Evolutionary conservation across 2,329 filamentous ascomycete genomes (phyloP).

Genomic region (Pestalotiopsis sp.): DNA sequence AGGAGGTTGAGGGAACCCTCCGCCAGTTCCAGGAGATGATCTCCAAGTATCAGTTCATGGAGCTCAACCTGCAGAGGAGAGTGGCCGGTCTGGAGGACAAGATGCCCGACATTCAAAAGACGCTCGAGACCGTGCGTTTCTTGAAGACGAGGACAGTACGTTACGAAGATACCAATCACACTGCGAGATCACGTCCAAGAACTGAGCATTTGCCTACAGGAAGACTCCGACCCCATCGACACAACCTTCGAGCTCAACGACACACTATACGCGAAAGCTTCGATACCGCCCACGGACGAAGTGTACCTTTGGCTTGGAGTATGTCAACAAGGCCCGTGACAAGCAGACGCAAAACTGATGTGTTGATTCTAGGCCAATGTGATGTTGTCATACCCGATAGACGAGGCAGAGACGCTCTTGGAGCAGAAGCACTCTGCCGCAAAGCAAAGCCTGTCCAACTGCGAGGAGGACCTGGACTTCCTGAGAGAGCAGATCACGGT

Average conservation of each 20-base stretch:
- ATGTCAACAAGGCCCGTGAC: constrained; percentile 32
- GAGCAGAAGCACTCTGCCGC: constrained; percentile 78
- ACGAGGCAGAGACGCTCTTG: constrained; percentile 81
- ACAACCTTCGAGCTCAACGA: constrained; percentile 97
- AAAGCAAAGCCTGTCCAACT: constrained; percentile 79
- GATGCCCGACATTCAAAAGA: constrained; percentile 96
- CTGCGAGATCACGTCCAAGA: not conserved
- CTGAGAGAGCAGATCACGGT: constrained; percentile 95
- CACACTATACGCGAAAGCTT: constrained; percentile 88
- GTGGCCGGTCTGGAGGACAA: constrained; percentile 85
- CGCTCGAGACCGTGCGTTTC: constrained; percentile 87
- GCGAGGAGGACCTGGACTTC: constrained; percentile 96
- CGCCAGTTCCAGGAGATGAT: constrained; percentile 93
- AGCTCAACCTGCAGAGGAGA: constrained; percentile 85
- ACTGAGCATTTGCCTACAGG: constrained; percentile 30
- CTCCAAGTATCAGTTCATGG: constrained; percentile 99
- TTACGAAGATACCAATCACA: not conserved
- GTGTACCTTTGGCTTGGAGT: constrained; percentile 97
- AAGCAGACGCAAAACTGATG: not conserved
- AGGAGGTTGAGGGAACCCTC: constrained; percentile 79
- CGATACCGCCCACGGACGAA: constrained; percentile 80
- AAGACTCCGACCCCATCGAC: constrained; percentile 72
- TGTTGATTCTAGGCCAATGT: constrained; percentile 73
- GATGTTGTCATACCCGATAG: constrained; percentile 92
- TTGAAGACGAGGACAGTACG: constrained; percentile 74